phyloP scores from a whole-genome alignment of 108 stramenopile species.

The Fragilariopsis cylindrus region DNA sequence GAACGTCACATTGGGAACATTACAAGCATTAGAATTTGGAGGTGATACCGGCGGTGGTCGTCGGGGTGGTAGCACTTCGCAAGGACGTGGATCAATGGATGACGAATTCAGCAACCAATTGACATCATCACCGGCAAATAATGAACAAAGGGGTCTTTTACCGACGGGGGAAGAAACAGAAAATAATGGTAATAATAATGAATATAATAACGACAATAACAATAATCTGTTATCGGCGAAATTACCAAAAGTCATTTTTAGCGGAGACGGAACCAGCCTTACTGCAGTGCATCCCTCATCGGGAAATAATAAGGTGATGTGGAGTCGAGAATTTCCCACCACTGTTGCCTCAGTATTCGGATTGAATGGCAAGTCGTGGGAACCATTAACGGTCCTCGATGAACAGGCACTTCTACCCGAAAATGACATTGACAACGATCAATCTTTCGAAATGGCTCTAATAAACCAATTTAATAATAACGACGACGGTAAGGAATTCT shows the following conservation, averaged over 20 bases:
- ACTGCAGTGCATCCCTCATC: slow-evolving; percentile 37
- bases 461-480: neutral
- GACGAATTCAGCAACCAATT: neutral
- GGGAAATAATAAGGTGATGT: slow-evolving; percentile 20
- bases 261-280: slow-evolving; percentile 65
- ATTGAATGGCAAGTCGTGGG: slow-evolving; percentile 60
- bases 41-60: slow-evolving; percentile 22
- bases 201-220: neutral
- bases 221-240: no score
- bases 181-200: neutral
- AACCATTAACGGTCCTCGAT: slow-evolving; percentile 34
- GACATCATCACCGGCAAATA: neutral
- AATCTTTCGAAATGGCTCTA: neutral
- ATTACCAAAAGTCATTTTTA: slow-evolving; percentile 68
- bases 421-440: neutral
- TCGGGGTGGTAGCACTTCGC: neutral
- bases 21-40: slow-evolving; percentile 71
- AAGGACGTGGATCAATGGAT: slow-evolving; percentile 11
- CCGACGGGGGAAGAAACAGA: slow-evolving; percentile 7
- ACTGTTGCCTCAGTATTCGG: slow-evolving; percentile 79
- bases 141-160: slow-evolving; percentile 10
- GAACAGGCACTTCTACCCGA: neutral
- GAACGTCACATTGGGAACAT: slow-evolving; percentile 75
- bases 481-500: no score
- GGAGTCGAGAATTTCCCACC: slow-evolving; percentile 58